Conservation (phyloP, 2,329 filamentous ascomycete genomes). For the Paraphaeosphaeria minitans region DNA sequence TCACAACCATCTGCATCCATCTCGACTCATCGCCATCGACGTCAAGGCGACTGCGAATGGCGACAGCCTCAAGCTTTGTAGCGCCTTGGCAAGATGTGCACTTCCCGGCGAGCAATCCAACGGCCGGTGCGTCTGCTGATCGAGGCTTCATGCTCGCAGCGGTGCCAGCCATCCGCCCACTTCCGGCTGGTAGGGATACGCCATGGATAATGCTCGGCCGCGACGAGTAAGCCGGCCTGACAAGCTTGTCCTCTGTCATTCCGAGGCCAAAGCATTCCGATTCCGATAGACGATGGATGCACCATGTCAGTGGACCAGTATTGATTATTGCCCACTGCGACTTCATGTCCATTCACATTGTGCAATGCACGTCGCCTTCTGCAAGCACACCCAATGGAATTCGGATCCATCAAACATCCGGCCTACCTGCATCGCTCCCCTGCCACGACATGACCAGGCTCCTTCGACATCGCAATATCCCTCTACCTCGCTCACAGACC, state of each 20-base stretch:
- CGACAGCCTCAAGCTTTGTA: constrained; percentile 15
- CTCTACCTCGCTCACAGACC: constrained; percentile 3
- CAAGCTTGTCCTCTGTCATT: neutral
- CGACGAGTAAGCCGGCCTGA: neutral
- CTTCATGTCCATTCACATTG: neutral
- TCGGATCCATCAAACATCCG: constrained; percentile 6
- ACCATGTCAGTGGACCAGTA: neutral
- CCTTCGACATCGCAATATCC: neutral
- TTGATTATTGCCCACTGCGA: neutral
- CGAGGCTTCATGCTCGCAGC: constrained; percentile 5
- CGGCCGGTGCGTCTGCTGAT: constrained; percentile 13
- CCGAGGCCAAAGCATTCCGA: neutral
- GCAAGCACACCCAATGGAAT: constrained; percentile 1
- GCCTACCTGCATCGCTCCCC: constrained; percentile 2
- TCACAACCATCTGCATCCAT: constrained; percentile 8
- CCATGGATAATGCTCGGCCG: constrained; percentile 3
- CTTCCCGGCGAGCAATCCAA: constrained; percentile 8
- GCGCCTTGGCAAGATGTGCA: constrained; percentile 15
- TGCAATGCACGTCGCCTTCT: neutral
- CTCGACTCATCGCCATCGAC: constrained; percentile 18
- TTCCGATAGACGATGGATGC: neutral
- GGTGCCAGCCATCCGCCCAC: constrained; percentile 4
- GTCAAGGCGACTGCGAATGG: constrained; percentile 11
- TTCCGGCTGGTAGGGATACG: constrained; percentile 8
- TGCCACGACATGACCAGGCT: constrained; percentile 1